phyloP scores from a whole-genome alignment of 2,329 filamentous ascomycete genomes.

The Phaeosphaeriaceae sp. region DNA sequence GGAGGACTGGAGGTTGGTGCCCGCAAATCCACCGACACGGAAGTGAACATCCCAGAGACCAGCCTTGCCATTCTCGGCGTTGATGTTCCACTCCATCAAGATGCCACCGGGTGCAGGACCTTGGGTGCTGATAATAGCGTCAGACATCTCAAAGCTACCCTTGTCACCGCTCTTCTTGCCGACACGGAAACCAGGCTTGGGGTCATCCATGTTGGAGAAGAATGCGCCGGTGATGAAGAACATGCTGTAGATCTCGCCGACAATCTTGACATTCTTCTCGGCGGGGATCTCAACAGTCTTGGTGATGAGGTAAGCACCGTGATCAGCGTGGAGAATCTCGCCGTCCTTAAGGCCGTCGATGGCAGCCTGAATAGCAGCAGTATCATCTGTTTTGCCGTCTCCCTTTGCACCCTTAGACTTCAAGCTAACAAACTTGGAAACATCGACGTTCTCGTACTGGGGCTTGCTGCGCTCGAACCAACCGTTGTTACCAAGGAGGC shows the following conservation, averaged over 20 bases:
- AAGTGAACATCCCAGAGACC: conserved; percentile 97
- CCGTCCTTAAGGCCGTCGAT: conserved; percentile 70
- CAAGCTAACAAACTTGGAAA: conserved; percentile 79
- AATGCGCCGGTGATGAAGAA: conserved; percentile 79
- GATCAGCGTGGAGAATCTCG: conserved; percentile 68
- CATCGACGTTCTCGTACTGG: conserved; percentile 75
- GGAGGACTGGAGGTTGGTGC: conserved; percentile 80
- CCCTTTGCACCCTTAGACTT: conserved; percentile 84
- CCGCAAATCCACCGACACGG: conserved; percentile 85
- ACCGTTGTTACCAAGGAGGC: conserved; percentile 69
- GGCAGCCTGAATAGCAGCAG: conserved; percentile 78
- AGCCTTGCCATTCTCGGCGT: conserved; percentile 68
- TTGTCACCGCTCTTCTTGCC: conserved; percentile 73
- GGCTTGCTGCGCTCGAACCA: conserved; percentile 88
- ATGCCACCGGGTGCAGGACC: conserved; percentile 87
- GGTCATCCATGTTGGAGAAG: conserved; percentile 78
- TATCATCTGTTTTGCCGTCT: conserved; percentile 88
- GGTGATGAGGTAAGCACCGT: conserved; percentile 67
- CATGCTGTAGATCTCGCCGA: conserved; percentile 88
- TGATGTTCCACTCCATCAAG: conserved; percentile 90
- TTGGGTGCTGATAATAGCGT: conserved; percentile 83
- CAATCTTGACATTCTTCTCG: conserved; percentile 78
- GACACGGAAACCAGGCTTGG: conserved; percentile 84
- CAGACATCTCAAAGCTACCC: conserved; percentile 84
- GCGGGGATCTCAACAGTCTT: conserved; percentile 64